Base-by-base conservation (phyloP, 371 early-diverging fungal species). In the Mucor plumbeus region DNA sequence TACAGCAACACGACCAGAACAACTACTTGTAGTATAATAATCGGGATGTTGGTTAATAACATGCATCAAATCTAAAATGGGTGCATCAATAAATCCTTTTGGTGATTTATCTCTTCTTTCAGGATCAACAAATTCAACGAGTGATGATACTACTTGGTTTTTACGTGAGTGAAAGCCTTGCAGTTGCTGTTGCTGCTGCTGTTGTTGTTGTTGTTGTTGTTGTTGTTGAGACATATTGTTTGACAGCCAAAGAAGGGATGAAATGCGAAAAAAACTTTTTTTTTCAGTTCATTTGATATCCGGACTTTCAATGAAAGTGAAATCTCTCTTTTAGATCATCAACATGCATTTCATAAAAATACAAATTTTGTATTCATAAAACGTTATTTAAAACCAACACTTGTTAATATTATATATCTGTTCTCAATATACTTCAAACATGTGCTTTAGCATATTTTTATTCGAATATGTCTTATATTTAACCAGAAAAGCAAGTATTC, bases 11-110 rank as follows among this genome's bases (percentile, higher is more conserved):
- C 87, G 76, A 9, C 88, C 89, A 0, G 88, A 87, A 65, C 89
- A 89, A 13, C 85, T 84, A 33, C 85, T 85, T 5, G 88, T 88
- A 21, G 88, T 88, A 40, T 88, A 87, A 70, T 85, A 89, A 61
- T 86, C 82, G 8, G 94, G 90, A 40, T 85, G 84, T 5, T 91
- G 72, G 65, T 88, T 91, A 26, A 91, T 83, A 19, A 92, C 83
- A 70, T 92, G 89, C 67, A 88, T 86, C 17, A 89, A 58, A 17
- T 86, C 83, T 7, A 86, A 61, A 59, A 87, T 84, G 4, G 88
- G 86, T 44, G 77, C 87, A 70, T 89, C 89, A 35, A 89, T 81
- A 43, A 79, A 85, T 7, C 89, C 89, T 60, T 88, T 88, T 31
- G 89, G 89, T 7, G 87, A 86, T 71, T 86, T 86, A 74, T 88